A percentile compares a stretch with the other conserved stretches of the same genome.
phyloP scores from a whole-genome alignment of 768 basidiomycete genomes.

The Galerina marginata region DNA sequence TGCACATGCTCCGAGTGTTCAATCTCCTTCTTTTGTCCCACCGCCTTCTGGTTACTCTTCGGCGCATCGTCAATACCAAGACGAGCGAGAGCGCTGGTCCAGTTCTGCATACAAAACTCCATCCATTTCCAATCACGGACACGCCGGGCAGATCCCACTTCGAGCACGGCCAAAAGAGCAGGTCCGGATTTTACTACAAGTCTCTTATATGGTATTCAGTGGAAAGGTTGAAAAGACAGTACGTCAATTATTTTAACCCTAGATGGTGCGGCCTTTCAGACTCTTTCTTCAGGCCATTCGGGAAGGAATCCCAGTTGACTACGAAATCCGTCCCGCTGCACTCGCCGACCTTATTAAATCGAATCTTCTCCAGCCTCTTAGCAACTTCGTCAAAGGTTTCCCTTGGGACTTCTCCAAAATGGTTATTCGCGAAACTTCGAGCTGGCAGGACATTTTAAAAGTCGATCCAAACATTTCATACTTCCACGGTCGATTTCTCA shows the following conservation, averaged over 20 bases:
- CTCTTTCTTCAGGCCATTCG: neutral
- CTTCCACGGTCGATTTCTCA: neutral
- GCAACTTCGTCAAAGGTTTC: neutral
- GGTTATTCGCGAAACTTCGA: neutral
- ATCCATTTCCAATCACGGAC: neutral
- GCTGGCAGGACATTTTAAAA: slow-evolving; percentile 1
- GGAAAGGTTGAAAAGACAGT: neutral
- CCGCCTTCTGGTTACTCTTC: too few relatives aligned
- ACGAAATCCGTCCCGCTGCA: neutral
- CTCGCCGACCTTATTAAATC: neutral
- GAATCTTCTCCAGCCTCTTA: neutral
- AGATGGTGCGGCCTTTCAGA: neutral
- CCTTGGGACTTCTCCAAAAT: slow-evolving; percentile 1
- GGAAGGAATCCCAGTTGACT: neutral
- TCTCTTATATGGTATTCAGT: neutral
- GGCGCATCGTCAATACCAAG: too few relatives aligned
- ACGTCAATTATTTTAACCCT: neutral
- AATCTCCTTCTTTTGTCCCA: too few relatives aligned
- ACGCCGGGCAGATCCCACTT: neutral
- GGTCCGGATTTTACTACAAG: neutral
- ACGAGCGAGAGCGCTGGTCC: too few relatives aligned
- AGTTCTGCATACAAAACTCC: neutral
- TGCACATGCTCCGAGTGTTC: neutral
- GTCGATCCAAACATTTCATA: neutral
- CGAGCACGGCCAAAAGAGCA: neutral